These are phyloP conservation scores for Calonectria pteridis DNA, from an alignment of 2,329 filamentous ascomycete species.

Conservation along the genomic window DNA sequence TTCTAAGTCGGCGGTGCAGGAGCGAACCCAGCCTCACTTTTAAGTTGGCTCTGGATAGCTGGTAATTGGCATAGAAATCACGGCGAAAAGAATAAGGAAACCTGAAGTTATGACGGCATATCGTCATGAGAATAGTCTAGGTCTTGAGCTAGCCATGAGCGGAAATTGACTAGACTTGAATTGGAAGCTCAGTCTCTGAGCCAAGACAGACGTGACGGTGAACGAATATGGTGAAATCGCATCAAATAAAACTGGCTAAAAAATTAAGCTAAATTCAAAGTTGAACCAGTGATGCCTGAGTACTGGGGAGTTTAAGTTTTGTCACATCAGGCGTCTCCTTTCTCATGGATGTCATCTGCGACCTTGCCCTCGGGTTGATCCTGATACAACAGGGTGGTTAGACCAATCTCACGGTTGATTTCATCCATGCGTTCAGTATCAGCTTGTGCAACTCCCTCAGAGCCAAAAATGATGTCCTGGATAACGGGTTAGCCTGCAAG, in stretches of 20 bases:
- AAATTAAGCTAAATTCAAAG: not conserved
- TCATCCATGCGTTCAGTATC: slow-evolving; percentile 80
- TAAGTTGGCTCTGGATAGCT: not conserved
- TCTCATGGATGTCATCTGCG: slow-evolving; percentile 6
- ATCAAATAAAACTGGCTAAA: not conserved
- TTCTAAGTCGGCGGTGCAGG: not conserved
- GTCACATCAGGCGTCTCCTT: not conserved
- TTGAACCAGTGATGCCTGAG: not conserved
- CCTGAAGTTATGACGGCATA: not conserved
- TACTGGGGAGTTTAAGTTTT: not conserved
- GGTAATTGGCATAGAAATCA: not conserved
- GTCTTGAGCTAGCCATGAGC: not conserved
- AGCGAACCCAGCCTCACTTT: not conserved
- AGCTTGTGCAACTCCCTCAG: slow-evolving; percentile 73
- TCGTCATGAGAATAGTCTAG: not conserved
- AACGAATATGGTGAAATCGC: not conserved
- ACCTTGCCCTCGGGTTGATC: not conserved
- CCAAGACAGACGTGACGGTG: not conserved
- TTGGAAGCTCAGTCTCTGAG: not conserved
- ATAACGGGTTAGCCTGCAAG: not conserved
- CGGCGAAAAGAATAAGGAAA: not conserved
- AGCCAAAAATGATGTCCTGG: slow-evolving; percentile 75
- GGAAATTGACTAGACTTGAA: not conserved
- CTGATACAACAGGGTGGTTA: slow-evolving; percentile 46
- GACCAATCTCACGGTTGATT: slow-evolving; percentile 77